Evolutionary conservation across 805 yeast genomes (phyloP).

Genomic region (Phaffomyces antillensis): DNA sequence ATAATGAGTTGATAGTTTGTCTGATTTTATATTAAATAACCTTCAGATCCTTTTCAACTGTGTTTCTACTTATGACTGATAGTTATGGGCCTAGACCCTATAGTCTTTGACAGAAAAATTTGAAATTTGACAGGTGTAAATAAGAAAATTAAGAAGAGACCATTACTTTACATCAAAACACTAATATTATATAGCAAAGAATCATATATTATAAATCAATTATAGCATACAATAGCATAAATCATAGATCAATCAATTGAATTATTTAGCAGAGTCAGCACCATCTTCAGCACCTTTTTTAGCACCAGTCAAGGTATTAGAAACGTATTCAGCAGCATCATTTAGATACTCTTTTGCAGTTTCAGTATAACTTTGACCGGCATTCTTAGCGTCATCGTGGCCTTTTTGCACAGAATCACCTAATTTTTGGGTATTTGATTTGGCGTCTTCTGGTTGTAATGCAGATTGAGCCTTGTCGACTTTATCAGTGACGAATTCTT

Average conservation of each 20-base stretch:
- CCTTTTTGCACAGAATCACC: slow-evolving; percentile 56
- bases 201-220: not conserved
- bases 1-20: too few relatives aligned
- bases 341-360: slow-evolving; percentile 51
- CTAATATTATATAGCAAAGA: too few relatives aligned
- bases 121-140: too few relatives aligned
- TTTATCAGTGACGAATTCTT: slow-evolving; percentile 62
- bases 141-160: too few relatives aligned
- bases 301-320: slow-evolving; percentile 49
- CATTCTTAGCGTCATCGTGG: slow-evolving; percentile 39
- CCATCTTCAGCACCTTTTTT: slow-evolving; percentile 38
- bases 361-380: slow-evolving; percentile 38
- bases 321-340: slow-evolving; percentile 38
- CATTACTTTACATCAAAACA: too few relatives aligned
- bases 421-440: slow-evolving; percentile 62
- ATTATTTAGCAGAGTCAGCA: slow-evolving; percentile 9
- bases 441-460: slow-evolving; percentile 56
- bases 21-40: too few relatives aligned
- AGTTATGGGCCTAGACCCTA: too few relatives aligned
- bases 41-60: too few relatives aligned
- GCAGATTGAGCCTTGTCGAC: slow-evolving; percentile 57
- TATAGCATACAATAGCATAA: not conserved
- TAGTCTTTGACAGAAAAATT: too few relatives aligned
- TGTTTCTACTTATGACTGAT: too few relatives aligned
- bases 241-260: too few relatives aligned